Percentiles rank a stretch among this genome's conserved stretches.
phyloP scores from a whole-genome alignment of 140 eudicot species.

The Eryngium alpinum region DNA sequence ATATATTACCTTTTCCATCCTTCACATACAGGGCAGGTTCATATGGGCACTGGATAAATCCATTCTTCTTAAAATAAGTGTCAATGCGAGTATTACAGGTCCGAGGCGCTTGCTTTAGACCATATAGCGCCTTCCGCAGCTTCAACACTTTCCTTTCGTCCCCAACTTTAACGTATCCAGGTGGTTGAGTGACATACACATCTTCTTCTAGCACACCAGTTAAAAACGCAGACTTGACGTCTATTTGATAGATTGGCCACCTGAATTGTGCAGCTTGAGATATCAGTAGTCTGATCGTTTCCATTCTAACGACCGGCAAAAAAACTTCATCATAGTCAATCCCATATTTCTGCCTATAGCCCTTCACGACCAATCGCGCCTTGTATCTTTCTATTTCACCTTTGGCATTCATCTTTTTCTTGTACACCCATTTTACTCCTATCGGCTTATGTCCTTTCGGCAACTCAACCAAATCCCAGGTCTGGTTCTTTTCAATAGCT shows the following conservation, averaged over 20 bases:
- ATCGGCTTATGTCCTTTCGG: not conserved
- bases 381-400: conserved; percentile 1
- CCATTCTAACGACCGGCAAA: not conserved
- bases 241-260: not conserved
- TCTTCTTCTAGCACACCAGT: not conserved
- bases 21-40: not conserved
- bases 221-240: not conserved
- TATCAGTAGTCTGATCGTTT: not conserved
- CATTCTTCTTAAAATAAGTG: not conserved
- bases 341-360: not conserved
- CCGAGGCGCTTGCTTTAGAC: not conserved
- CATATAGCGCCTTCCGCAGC: not conserved
- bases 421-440: not conserved
- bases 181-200: not conserved
- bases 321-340: not conserved
- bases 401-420: not conserved
- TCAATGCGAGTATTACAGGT: not conserved
- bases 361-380: not conserved
- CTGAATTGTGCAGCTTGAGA: not conserved
- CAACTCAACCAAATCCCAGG: conserved; percentile 2
- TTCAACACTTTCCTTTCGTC: conserved; percentile 1
- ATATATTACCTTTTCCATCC: not conserved
- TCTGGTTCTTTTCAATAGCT: not conserved
- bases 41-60: not conserved
- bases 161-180: not conserved